Evolutionary conservation across 192 early-diverging fungal species (phyloP), one percentile per base, ranked within the genome.

Genomic region (Paraglomus occultum): DNA sequence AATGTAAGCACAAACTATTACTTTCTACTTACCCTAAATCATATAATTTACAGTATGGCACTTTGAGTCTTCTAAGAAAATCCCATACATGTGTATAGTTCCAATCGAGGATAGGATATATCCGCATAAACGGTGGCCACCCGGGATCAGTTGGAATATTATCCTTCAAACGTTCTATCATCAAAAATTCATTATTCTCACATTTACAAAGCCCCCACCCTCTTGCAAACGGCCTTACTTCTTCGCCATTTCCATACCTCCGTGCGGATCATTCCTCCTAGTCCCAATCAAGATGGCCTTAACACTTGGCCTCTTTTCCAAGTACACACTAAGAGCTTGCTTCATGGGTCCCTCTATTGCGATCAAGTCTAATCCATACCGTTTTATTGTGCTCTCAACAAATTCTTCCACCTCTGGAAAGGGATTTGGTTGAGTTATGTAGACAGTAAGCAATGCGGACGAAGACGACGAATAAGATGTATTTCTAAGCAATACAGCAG

Each of bases 91-190:
- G 82, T 23, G 84, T 80, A 67, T 95, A 97, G 14, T 77, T 67
- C 95, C 94, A 97, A 77, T 97, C 90, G 15, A 98, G 76, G 14
- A 98, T 89, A 6, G 96, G 94, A 66, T 95, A 92, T 5, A 97
- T 86, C 1, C 96, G 88, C 87, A 95, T 92, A 68, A 94, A 85
- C 49, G 79, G 72, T 31, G 96, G 96, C 95, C 96, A 98, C 62
- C 84, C 91, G n/a, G 76, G 74, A 77, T 97, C 94, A 7, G 93
- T 94, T 0, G 82, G 83, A 31, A 83, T 80, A 75, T 90, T 91
- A 43, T 80, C 70, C n/a, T 76, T 77, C 71, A 91, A 73, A 9
- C 71, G 63, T 49, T 73, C 81, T 82, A 60, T n/a, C n/a, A n/a
- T n/a, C n/a, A n/a, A n/a, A n/a, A n/a, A n/a, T n/a, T n/a, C n/a